These are phyloP conservation scores for Parietaria judaica DNA, from an alignment of 306 rosid genomes.

Conservation along the genomic window DNA sequence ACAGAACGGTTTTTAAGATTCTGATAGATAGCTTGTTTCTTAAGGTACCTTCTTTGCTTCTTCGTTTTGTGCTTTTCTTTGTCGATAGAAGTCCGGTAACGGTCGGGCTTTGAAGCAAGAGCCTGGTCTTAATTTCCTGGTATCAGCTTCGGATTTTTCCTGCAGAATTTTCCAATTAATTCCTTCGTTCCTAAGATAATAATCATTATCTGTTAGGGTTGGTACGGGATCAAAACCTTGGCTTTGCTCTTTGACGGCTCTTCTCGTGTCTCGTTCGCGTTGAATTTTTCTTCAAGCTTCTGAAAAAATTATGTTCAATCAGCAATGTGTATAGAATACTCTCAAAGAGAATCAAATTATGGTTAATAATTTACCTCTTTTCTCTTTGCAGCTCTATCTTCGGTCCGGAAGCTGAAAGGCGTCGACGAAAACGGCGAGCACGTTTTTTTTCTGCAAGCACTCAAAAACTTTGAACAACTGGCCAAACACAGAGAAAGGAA, in stretches of 20 bases:
- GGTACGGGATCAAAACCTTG: conserved; percentile 38
- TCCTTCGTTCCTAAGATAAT: no score
- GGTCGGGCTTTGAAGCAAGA: conserved; percentile 96
- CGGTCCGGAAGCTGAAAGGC: conserved; percentile 81
- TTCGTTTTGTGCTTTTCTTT: conserved; percentile 41
- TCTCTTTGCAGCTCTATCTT: conserved; percentile 86
- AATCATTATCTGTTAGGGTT: no score
- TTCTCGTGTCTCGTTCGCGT: conserved; percentile 55
- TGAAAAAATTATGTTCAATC: conserved; percentile 13
- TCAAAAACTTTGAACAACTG: conserved; percentile 38
- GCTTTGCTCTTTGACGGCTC: conserved; percentile 55
- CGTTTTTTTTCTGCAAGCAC: conserved; percentile 66
- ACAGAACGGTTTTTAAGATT: background rate
- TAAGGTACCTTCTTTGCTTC: conserved; percentile 39
- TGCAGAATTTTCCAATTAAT: conserved; percentile 21
- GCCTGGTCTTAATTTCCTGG: conserved; percentile 60
- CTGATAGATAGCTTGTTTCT: no score
- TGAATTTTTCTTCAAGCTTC: conserved; percentile 96
- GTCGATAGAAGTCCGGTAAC: conserved; percentile 73
- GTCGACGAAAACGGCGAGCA: conserved; percentile 66
- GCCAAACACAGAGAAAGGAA: conserved; percentile 14
- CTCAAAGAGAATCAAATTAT: background rate
- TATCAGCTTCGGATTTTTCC: conserved; percentile 70
- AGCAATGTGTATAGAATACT: background rate
- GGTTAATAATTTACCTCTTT: conserved; percentile 45